phyloP scores from a whole-genome alignment of 2,329 filamentous ascomycete species.

The Leptographium lundbergii region DNA sequence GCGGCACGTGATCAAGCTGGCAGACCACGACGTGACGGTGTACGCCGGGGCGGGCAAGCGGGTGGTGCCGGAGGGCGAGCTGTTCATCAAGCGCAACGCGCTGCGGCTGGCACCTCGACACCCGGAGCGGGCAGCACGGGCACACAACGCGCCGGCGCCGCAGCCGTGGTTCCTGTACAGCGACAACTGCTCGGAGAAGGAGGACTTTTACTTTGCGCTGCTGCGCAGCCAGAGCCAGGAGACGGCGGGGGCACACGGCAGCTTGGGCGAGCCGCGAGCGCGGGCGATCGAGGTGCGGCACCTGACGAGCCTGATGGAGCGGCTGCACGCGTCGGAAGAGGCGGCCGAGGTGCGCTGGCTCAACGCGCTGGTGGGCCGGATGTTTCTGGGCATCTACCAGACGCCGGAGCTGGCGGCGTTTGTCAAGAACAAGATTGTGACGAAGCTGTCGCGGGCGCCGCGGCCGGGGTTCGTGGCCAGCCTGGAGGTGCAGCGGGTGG shows the following conservation, averaged over 20 bases:
- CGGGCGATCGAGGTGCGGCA: constrained; percentile 72
- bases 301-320: constrained; percentile 81
- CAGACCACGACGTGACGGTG: constrained; percentile 74
- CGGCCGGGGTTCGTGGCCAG: constrained; percentile 82
- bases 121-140: constrained; percentile 32
- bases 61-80: constrained; percentile 72
- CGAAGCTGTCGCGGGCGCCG: constrained; percentile 90
- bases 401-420: constrained; percentile 70
- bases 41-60: constrained; percentile 53
- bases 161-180: constrained; percentile 92
- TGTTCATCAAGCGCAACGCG: constrained; percentile 92
- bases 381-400: constrained; percentile 81
- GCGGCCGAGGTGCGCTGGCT: constrained; percentile 85
- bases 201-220: constrained; percentile 94
- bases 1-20: constrained; percentile 85
- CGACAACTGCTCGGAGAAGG: constrained; percentile 90
- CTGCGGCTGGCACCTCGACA: constrained; percentile 62
- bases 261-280: constrained; percentile 53
- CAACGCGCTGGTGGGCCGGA: constrained; percentile 76
- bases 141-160: constrained; percentile 44
- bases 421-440: constrained; percentile 76
- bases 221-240: constrained; percentile 54
- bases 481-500: constrained; percentile 69
- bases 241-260: neutral
- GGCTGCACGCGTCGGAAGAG: constrained; percentile 82